Evolutionary conservation across 2,329 filamentous ascomycete species (phyloP), one percentile per base, ranked within the genome.

Genomic region (Trichoderma atrobrunneum): DNA sequence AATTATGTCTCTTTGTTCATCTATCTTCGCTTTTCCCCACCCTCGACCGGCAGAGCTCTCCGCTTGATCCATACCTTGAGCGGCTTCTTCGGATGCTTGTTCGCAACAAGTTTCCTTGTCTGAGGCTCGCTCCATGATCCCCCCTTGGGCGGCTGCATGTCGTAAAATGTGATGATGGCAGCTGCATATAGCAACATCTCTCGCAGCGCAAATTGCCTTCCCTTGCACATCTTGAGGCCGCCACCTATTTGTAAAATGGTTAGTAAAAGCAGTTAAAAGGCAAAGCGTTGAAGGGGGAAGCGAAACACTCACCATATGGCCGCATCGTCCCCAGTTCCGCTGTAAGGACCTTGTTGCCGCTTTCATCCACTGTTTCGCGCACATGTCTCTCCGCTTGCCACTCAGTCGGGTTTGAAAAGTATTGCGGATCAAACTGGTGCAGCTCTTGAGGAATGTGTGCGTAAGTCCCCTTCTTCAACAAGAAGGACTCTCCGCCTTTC

Each of bases 351-450:
- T 77, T 77, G 14, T 72, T 71, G 0, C 77, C 80, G 18, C 78
- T 75, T 21, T 77, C 73, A 28, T 77, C 77, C 11, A 74, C 70
- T 0, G 26, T 57, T 21, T 79, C 78, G 8, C 76, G 77, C 7
- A 83, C 60, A 66, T 82, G 81, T 21, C 82, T 76, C 10, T 77
- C 76, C 8, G 76, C 76, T 10, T 78, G 78, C 81, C 82, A 84
- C n/a, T 81, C 78, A 0, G 74, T 73, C 1, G 82, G 78, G 10
- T 80, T 77, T 6, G 79, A 75, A 34, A 80, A 83, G 48, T 74
- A 74, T 10, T 73, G 74, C 0, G 80, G 79, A 62, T 83, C 80
- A 10, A 78, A 78, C 39, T 83, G 77, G 60, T 82, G 80, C 26
- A 83, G 72, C 4, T 80, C 79, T 8, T 80, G 75, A 3, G 79